Percentiles rank a stretch among this genome's conserved stretches.
Conservation (phyloP, 2,329 filamentous ascomycete genomes). For the Cordyceps javanica region DNA sequence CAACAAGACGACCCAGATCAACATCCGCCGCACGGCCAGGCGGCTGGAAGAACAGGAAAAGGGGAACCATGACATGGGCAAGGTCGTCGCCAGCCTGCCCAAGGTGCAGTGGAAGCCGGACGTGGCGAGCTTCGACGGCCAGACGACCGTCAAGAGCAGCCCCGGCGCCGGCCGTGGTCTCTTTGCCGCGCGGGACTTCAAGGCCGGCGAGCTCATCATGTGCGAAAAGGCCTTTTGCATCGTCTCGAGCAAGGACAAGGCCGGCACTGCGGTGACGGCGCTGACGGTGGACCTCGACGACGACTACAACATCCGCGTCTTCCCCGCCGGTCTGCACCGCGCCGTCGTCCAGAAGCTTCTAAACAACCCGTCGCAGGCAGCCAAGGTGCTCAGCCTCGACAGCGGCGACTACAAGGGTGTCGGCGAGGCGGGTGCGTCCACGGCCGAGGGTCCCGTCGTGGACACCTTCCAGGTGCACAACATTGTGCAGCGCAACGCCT, state of each 20-base stretch:
- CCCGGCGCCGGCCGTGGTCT: slow-evolving; percentile 28
- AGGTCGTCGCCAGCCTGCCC: slow-evolving; percentile 19
- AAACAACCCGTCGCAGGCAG: slow-evolving; percentile 22
- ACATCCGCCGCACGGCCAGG: slow-evolving; percentile 17
- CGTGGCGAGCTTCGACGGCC: slow-evolving; percentile 21
- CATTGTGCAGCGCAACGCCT: slow-evolving; percentile 27
- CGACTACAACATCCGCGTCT: slow-evolving; percentile 22
- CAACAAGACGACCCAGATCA: slow-evolving; percentile 15
- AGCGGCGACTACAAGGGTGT: slow-evolving; percentile 23
- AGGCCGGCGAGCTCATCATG: slow-evolving; percentile 25
- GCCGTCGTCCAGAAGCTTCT: slow-evolving; percentile 21
- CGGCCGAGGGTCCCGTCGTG: slow-evolving; percentile 20
- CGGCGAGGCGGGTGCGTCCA: slow-evolving; percentile 17
- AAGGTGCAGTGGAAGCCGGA: slow-evolving; percentile 25
- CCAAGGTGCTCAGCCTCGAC: slow-evolving; percentile 19
- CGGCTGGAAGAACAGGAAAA: slow-evolving; percentile 22
- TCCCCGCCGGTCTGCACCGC: slow-evolving; percentile 26
- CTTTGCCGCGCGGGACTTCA: slow-evolving; percentile 27
- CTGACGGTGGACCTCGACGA: slow-evolving; percentile 27
- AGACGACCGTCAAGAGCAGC: slow-evolving; percentile 23
- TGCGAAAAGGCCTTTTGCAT: slow-evolving; percentile 30
- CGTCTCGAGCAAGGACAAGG: slow-evolving; percentile 24
- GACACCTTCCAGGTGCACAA: slow-evolving; percentile 29
- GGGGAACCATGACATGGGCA: slow-evolving; percentile 20
- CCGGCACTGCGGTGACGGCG: slow-evolving; percentile 23